Percentiles rank a stretch among this genome's conserved stretches.
Evolutionary conservation across 1,284 basidiomycete species (phyloP).

Genomic region (Microstroma glucosiphilum): DNA sequence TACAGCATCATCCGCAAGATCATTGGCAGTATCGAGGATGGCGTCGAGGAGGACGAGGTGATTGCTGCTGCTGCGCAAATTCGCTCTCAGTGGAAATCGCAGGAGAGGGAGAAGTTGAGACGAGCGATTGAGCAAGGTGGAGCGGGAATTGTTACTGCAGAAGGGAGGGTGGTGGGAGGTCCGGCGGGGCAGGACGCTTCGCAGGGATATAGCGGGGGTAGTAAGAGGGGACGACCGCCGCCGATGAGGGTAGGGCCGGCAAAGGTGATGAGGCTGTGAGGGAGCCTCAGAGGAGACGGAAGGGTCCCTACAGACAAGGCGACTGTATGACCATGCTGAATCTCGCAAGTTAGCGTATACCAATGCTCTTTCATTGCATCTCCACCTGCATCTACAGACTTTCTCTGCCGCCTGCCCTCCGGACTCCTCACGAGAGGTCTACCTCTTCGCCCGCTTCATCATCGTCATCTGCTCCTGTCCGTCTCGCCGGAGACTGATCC

Average conservation of each 20-base stretch:
- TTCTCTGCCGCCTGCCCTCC: too few species aligned
- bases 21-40: slow-evolving; percentile 41
- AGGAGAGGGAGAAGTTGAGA: slow-evolving; percentile 5
- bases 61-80: background rate
- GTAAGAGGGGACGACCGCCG: background rate
- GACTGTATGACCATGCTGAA: too few species aligned
- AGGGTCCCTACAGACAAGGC: too few species aligned
- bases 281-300: too few species aligned
- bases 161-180: too few species aligned
- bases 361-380: too few species aligned
- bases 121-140: slow-evolving; percentile 2
- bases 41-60: slow-evolving; percentile 37
- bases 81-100: slow-evolving; percentile 10
- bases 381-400: too few species aligned
- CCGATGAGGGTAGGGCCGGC: background rate
- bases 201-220: too few species aligned
- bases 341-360: too few species aligned
- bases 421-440: slow-evolving; percentile 42
- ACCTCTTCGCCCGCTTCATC: background rate
- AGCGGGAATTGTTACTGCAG: background rate
- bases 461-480: background rate
- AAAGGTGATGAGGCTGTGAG: background rate
- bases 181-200: too few species aligned
- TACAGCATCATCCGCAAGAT: slow-evolving; percentile 40
- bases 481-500: background rate